Conservation (phyloP, 768 basidiomycete genomes). For the Holtermanniella nyarrowii region DNA sequence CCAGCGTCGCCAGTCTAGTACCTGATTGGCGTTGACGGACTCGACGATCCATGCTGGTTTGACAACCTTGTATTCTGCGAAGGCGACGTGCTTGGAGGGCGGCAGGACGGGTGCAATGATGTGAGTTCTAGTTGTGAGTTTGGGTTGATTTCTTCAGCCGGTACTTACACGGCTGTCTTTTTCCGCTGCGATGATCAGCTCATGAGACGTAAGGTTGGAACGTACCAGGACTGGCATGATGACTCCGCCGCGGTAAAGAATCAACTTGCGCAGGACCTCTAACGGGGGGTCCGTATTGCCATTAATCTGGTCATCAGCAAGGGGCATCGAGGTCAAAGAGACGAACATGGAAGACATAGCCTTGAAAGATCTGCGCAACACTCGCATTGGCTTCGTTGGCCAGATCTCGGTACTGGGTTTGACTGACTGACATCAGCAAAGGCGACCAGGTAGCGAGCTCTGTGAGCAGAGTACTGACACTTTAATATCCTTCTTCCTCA, state of each 20-base stretch:
- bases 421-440: conserved; percentile 7
- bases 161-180: conserved; percentile 1
- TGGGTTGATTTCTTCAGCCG: conserved; percentile 8
- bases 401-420: conserved; percentile 40
- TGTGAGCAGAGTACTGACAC: conserved; percentile 65
- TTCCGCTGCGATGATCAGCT: not conserved
- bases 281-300: conserved; percentile 80
- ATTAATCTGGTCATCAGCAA: conserved; percentile 54
- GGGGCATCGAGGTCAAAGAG: not conserved
- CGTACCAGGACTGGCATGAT: conserved; percentile 46
- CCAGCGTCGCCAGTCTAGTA: conserved; percentile 74
- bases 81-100: conserved; percentile 77
- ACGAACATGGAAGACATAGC: conserved; percentile 71
- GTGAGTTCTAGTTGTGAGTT: conserved; percentile 54
- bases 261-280: conserved; percentile 68
- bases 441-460: conserved; percentile 30
- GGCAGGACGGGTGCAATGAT: conserved; percentile 86
- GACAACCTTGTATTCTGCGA: conserved; percentile 81
- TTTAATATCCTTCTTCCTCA: conserved; percentile 82
- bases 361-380: conserved; percentile 55
- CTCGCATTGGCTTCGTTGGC: conserved; percentile 25
- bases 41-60: conserved; percentile 78
- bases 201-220: not conserved
- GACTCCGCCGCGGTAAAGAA: conserved; percentile 71
- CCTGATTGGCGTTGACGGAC: conserved; percentile 54